Evolutionary conservation across 805 yeast genomes (phyloP).

Genomic region (Ogataea trehaloabstinens): DNA sequence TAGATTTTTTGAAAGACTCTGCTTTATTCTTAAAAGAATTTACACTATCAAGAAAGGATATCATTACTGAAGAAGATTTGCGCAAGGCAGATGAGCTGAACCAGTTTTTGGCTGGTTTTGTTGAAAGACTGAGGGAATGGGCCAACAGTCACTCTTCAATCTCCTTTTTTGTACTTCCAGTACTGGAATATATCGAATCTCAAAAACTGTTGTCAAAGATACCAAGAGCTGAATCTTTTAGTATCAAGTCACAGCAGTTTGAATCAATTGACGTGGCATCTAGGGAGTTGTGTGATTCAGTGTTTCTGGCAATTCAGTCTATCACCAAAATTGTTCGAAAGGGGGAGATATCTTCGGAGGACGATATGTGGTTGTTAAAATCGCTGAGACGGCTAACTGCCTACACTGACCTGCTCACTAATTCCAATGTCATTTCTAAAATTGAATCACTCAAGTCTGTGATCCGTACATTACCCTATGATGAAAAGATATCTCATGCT

Average conservation of each 20-base stretch:
- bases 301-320: conserved; percentile 69
- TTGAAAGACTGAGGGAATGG: conserved; percentile 34
- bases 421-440: conserved; percentile 17
- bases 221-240: conserved; percentile 10
- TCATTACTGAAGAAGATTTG: conserved; percentile 15
- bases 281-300: conserved; percentile 52
- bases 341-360: conserved; percentile 35
- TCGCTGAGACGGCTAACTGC: conserved; percentile 45
- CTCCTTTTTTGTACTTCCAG: conserved; percentile 47
- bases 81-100: conserved; percentile 21
- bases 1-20: conserved; percentile 24
- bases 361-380: conserved; percentile 65
- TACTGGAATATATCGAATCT: conserved; percentile 45
- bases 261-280: conserved; percentile 46
- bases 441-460: conserved; percentile 29
- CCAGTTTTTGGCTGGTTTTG: conserved; percentile 25
- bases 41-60: conserved; percentile 4
- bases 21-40: conserved; percentile 19
- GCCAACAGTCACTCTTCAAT: conserved; percentile 27
- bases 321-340: conserved; percentile 38
- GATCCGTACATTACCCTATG: conserved; percentile 38
- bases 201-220: too few relatives aligned
- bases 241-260: conserved; percentile 3
- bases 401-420: conserved; percentile 37
- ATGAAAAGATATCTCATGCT: conserved; percentile 34